Conservation (phyloP, 1,284 basidiomycete genomes). For the Inonotus hispidus region DNA sequence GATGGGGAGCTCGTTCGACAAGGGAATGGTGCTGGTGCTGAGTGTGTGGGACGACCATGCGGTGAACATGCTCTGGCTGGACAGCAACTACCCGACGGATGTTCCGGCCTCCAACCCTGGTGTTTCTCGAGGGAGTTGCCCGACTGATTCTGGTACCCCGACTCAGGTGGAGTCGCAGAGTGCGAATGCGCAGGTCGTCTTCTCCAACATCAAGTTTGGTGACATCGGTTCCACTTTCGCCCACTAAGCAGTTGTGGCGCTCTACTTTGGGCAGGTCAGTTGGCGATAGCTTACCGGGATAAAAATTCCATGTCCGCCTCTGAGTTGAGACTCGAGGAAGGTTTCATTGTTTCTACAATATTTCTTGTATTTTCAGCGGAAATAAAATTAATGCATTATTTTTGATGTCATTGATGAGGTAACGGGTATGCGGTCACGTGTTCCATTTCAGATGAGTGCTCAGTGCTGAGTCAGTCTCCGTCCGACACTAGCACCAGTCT, state of each 20-base stretch:
- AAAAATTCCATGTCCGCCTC: too few relatives aligned
- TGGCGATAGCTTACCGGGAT: too few relatives aligned
- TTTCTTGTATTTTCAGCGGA: too few relatives aligned
- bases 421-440: too few relatives aligned
- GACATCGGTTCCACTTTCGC: slow-evolving; percentile 44
- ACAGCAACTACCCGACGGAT: slow-evolving; percentile 46
- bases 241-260: not conserved
- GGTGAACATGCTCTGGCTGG: slow-evolving; percentile 54
- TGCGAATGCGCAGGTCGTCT: slow-evolving; percentile 40
- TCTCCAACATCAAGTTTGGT: slow-evolving; percentile 55
- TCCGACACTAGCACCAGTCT: too few relatives aligned
- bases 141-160: slow-evolving; percentile 43
- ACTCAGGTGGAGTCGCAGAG: slow-evolving; percentile 38
- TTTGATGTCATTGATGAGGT: too few relatives aligned
- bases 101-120: slow-evolving; percentile 38
- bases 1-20: slow-evolving; percentile 40
- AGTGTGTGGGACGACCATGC: slow-evolving; percentile 53
- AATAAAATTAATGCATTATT: too few relatives aligned
- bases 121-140: slow-evolving; percentile 48
- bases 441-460: too few relatives aligned
- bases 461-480: too few relatives aligned
- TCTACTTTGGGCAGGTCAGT: not conserved
- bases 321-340: too few relatives aligned
- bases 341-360: too few relatives aligned
- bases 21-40: slow-evolving; percentile 51